Evolutionary conservation across 306 rosid genomes (phyloP), one percentile per base, ranked within the genome.

Genomic region (Rosa lucieae): DNA sequence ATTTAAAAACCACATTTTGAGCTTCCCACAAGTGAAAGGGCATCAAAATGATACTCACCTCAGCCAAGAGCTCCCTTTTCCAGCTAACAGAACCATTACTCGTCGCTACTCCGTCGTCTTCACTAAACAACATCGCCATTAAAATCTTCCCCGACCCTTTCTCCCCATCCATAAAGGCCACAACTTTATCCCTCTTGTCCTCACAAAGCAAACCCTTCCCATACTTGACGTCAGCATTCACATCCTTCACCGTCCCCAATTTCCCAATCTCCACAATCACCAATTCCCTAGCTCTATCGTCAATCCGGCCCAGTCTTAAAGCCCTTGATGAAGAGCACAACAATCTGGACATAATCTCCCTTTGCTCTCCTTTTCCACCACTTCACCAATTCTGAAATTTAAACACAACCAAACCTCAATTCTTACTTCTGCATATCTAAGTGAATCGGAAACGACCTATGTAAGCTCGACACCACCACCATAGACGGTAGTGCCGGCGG

Each of bases 61-160:
- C 88, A 80, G 85, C 71, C 79, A 90, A 79, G 52, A 95, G 92
- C 72, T 91, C 82, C 72, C 99, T 84, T 29, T 87, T 88, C 93
- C 80, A 88, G 44, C 80, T 76, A 78, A 80, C 49, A 2, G 97
- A 87, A 70, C 69, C 62, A 84, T 87, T 89, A 69, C 80, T 61
- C 26, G 74, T 82, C 29, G 29, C 29, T n/a, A 52, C 85, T 1
- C 78, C 87, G 20, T 29, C 29, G 29, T 77, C 89, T 74, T 92
- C 98, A 8, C 75, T 42, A 85, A 95, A 95, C 70, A 97, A 95
- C 97, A 92, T 95, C 55, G 87, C 59, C 2, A 96, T 91, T 71
- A 92, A 91, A 77, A 95, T 91, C 90, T 92, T 95, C 75, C 99
- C 98, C 5, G 99, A 94, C 12, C 97, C 94, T 82, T 91, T 95